A percentile compares a stretch with the other conserved stretches of the same genome.
Conservation (phyloP, 1,139 yeast species). For the Candida tetrigidarum region DNA sequence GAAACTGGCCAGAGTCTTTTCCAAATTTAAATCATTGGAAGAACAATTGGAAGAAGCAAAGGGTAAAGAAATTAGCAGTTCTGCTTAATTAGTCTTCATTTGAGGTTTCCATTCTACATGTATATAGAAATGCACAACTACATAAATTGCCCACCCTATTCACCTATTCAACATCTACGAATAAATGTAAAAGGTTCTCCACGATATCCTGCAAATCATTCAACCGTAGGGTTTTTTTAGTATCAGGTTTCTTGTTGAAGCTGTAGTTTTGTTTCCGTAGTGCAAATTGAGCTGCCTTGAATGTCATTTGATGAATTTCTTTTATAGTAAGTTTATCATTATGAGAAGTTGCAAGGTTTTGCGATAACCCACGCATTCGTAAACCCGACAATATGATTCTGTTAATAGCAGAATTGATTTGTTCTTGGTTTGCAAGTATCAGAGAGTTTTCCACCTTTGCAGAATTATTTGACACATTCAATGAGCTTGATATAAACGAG, state of each 20-base stretch:
- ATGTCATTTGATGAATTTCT: conserved; percentile 50
- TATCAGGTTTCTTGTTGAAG: conserved; percentile 21
- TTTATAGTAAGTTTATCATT: conserved; percentile 42
- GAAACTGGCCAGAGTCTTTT: conserved; percentile 31
- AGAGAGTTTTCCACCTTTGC: conserved; percentile 16
- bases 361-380: conserved; percentile 44
- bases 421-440: conserved; percentile 32
- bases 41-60: conserved; percentile 17
- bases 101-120: not conserved
- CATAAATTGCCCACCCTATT: no score
- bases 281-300: conserved; percentile 43
- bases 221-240: conserved; percentile 22
- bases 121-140: conserved; percentile 10
- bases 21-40: conserved; percentile 21
- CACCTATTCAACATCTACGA: conserved; percentile 32
- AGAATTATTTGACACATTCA: not conserved
- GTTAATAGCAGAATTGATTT: conserved; percentile 37
- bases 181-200: conserved; percentile 39
- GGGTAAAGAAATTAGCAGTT: not conserved
- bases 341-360: conserved; percentile 24
- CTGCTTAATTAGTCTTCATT: not conserved
- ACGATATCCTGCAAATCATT: conserved; percentile 42
- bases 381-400: conserved; percentile 46
- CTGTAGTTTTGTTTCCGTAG: conserved; percentile 39
- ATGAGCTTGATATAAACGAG: conserved; percentile 19